These are phyloP conservation scores for Rhizopogon vinicolor DNA, from an alignment of 768 basidiomycete species.

Conservation along the genomic window DNA sequence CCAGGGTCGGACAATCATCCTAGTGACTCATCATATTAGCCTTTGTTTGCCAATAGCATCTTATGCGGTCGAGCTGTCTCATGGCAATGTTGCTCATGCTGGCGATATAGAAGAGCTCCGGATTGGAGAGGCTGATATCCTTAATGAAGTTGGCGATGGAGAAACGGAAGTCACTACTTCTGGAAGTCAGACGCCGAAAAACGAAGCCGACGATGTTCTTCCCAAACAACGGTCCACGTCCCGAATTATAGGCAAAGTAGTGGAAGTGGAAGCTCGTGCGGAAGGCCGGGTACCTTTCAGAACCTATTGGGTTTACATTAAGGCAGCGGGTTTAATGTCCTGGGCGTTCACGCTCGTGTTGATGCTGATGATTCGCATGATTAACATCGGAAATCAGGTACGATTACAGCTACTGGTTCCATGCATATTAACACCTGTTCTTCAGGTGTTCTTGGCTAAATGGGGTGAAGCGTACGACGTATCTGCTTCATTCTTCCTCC, in stretches of 20 bases:
- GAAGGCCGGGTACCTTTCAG: constrained; percentile 56
- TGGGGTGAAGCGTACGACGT: constrained; percentile 65
- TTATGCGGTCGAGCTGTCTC: constrained; percentile 59
- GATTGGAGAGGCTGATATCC: constrained; percentile 36
- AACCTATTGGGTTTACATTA: constrained; percentile 62
- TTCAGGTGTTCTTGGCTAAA: constrained; percentile 53
- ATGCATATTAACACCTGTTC: constrained; percentile 1
- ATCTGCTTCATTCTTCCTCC: constrained; percentile 8
- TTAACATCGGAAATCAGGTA: constrained; percentile 59
- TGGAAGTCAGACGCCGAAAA: constrained; percentile 17
- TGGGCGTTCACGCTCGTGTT: constrained; percentile 52
- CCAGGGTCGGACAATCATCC: constrained; percentile 63
- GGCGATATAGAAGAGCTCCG: constrained; percentile 47
- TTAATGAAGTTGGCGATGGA: constrained; percentile 45
- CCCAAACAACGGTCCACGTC: constrained; percentile 2
- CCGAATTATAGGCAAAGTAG: constrained; percentile 42
- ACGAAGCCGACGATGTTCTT: constrained; percentile 29
- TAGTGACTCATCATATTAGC: constrained; percentile 80
- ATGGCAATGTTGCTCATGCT: constrained; percentile 44
- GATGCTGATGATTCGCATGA: constrained; percentile 48
- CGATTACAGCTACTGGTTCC: constrained; percentile 1
- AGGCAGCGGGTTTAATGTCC: constrained; percentile 50
- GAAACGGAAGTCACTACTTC: constrained; percentile 15
- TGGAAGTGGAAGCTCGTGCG: constrained; percentile 61
- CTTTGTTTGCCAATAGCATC: constrained; percentile 65